These are phyloP conservation scores for Leucocoprinus sp. DNA, from an alignment of 768 basidiomycete genomes.

Conservation along the genomic window DNA sequence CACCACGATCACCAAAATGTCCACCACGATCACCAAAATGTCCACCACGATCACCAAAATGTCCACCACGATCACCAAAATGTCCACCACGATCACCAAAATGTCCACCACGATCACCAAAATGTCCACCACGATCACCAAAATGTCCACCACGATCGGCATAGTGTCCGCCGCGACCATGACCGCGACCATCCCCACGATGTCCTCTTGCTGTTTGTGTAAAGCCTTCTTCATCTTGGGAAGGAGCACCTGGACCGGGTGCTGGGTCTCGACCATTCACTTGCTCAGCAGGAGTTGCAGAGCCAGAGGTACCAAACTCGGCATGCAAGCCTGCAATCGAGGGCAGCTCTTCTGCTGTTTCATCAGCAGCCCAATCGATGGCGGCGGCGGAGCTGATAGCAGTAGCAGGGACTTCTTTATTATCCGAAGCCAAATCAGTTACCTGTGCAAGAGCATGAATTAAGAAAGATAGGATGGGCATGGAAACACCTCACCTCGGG, in stretches of 20 bases:
- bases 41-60: slow-evolving; percentile 19
- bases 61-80: slow-evolving; percentile 25
- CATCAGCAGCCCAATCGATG: slow-evolving; percentile 80
- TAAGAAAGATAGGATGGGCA: neutral
- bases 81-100: slow-evolving; percentile 23
- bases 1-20: slow-evolving; percentile 18
- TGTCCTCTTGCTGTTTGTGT: slow-evolving; percentile 23
- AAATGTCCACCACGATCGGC: slow-evolving; percentile 24
- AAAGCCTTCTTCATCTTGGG: slow-evolving; percentile 58
- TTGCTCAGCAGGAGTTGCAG: slow-evolving; percentile 50
- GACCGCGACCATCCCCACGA: slow-evolving; percentile 38
- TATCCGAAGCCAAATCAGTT: no score
- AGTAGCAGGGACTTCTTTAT: no score
- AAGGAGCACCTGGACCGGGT: slow-evolving; percentile 13
- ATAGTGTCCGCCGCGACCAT: slow-evolving; percentile 20
- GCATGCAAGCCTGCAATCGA: slow-evolving; percentile 69
- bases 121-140: slow-evolving; percentile 16
- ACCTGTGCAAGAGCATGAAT: slow-evolving; percentile 5
- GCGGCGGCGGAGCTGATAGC: no score
- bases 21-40: no score
- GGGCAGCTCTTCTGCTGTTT: slow-evolving; percentile 73
- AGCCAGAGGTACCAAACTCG: slow-evolving; percentile 66
- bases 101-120: slow-evolving; percentile 1
- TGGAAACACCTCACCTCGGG: no score
- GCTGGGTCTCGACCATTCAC: slow-evolving; percentile 22